Conservation (phyloP, 371 early-diverging fungal species). For the Saksenaea vasiformis region DNA sequence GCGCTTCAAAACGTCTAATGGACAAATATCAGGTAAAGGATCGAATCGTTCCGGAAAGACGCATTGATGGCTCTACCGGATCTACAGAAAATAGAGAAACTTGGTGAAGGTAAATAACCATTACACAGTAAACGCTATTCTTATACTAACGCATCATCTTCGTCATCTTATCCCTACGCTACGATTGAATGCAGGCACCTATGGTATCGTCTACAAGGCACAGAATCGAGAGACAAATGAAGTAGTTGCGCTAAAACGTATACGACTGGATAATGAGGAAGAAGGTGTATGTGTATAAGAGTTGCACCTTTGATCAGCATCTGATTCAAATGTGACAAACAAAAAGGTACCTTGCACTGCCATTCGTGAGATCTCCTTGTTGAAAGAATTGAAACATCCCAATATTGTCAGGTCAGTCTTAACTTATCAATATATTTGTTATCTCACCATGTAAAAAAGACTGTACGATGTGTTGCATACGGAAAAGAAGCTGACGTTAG, state of each 20-base stretch:
- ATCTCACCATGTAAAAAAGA: conserved; percentile 32
- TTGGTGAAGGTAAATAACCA: conserved; percentile 75
- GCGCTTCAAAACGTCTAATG: conserved; percentile 40
- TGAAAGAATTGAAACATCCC: conserved; percentile 92
- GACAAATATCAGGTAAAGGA: conserved; percentile 77
- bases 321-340: not conserved
- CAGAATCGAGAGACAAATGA: conserved; percentile 90
- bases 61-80: not conserved
- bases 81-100: conserved; percentile 86
- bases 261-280: conserved; percentile 95
- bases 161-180: not conserved
- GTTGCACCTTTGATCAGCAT: not conserved
- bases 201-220: conserved; percentile 98
- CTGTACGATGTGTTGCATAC: conserved; percentile 96
- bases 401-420: conserved; percentile 85
- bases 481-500: conserved; percentile 90
- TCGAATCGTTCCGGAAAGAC: not conserved
- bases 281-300: conserved; percentile 71
- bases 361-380: conserved; percentile 97
- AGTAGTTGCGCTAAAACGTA: conserved; percentile 98
- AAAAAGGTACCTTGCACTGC: conserved; percentile 92
- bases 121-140: not conserved
- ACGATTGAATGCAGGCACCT: conserved; percentile 71
- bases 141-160: not conserved
- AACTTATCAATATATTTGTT: not conserved